Evolutionary conservation across 2,329 filamentous ascomycete species (phyloP), one percentile per base, ranked within the genome.

Genomic region (Rhexocercosporidium sp.): DNA sequence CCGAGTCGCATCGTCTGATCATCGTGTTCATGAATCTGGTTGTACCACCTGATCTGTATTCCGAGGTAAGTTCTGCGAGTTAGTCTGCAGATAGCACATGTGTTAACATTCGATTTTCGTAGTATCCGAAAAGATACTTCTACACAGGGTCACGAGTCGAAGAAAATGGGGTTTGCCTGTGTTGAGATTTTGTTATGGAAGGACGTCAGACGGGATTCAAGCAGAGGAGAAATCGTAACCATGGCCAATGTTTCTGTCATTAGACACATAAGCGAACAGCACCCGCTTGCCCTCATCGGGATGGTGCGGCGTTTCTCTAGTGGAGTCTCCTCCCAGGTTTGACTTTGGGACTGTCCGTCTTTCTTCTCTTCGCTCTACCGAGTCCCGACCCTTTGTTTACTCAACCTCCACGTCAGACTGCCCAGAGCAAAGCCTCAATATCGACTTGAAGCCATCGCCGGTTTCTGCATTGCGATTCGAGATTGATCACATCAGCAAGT

Each of bases 401-500:
- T 54, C 31, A 57, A 57, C 31, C n/a, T 25, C 20, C 20, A n/a
- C n/a, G n/a, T n/a, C n/a, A n/a, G n/a, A n/a, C n/a, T n/a, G n/a
- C n/a, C 12, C 8, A 56, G 16, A 57, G 20, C n/a, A 14, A 34
- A 57, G 53, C 18, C 27, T 20, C 53, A 22, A 57, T 37, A 57
- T 39, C 31, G 41, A 22, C n/a, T 6, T 41, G 29, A 37, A 44
- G 41, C 20, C n/a, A 20, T 47, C 11, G 44, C 9, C 44, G 12
- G 14, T 11, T 18, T 8, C 39, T 44, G 12, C 7, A 25, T 22
- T 11, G 8, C 22, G 9, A 6, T 47, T 22, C 44, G 8, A 20
- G n/a, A 47, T 11, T 8, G n/a, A 47, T 20, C n/a, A 8, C 25
- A 29, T 8, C 34, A 65, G 59, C 59, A 59, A 60, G 34, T 57